Percentiles rank a stretch among this genome's conserved stretches.
These are phyloP conservation scores for Diplodia corticola DNA, from an alignment of 2,329 filamentous ascomycete genomes.

Conservation along the genomic window DNA sequence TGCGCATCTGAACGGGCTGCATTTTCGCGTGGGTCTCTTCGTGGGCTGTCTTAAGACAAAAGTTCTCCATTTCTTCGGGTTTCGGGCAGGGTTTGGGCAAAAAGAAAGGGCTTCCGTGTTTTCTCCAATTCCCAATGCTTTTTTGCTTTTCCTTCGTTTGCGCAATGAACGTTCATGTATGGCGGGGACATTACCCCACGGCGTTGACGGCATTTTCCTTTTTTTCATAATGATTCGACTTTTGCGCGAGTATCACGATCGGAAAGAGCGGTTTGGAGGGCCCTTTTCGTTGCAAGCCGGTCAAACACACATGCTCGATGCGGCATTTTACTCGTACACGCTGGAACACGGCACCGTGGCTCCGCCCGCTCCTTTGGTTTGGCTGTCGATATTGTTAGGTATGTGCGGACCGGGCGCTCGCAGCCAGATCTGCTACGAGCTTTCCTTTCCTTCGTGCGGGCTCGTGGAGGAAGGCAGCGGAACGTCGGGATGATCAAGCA, in stretches of 20 bases:
- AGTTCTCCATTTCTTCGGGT: conserved; percentile 17
- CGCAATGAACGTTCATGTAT: conserved; percentile 19
- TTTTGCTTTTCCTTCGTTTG: conserved; percentile 2
- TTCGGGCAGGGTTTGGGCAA: conserved; percentile 14
- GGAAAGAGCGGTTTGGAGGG: background rate
- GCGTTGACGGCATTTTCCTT: conserved; percentile 17
- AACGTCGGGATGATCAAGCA: conserved; percentile 7
- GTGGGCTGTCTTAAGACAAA: conserved; percentile 23
- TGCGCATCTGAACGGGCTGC: conserved; percentile 28
- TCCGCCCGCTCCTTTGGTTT: background rate
- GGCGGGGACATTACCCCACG: conserved; percentile 16
- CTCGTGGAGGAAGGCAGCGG: conserved; percentile 1
- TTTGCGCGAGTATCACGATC: conserved; percentile 7
- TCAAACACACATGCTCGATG: conserved; percentile 1
- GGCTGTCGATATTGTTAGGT: background rate
- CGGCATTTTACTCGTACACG: background rate
- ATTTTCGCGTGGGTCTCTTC: conserved; percentile 25
- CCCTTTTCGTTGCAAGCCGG: conserved; percentile 8
- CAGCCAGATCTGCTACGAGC: background rate
- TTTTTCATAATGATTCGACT: conserved; percentile 5
- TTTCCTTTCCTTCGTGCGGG: background rate
- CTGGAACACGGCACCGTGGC: background rate
- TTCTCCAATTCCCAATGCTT: conserved; percentile 17
- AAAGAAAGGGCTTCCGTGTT: conserved; percentile 18
- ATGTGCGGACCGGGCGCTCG: background rate